Percentiles rank a stretch among this genome's conserved stretches.
These are phyloP conservation scores for Loxodes magnus DNA, from an alignment of 73 alveolate species.

Conservation along the genomic window DNA sequence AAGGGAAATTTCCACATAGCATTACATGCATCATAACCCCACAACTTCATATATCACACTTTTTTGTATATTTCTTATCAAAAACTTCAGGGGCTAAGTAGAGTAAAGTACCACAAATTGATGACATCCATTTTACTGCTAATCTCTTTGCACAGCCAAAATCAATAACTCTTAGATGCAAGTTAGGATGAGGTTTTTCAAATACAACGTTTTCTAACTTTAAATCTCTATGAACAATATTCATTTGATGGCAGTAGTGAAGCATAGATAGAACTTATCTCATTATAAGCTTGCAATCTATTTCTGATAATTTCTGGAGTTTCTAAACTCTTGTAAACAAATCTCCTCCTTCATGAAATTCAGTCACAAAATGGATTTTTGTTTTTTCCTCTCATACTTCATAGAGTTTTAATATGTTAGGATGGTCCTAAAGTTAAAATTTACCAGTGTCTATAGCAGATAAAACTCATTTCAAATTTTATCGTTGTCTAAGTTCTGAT, in stretches of 20 bases:
- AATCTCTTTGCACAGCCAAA: conserved; percentile 49
- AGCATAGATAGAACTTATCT: conserved; percentile 24
- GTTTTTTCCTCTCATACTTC: conserved; percentile 27
- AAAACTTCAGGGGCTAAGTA: conserved; percentile 87
- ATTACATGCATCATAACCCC: conserved; percentile 64
- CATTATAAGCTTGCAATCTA: conserved; percentile 29
- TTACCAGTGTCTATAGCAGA: not conserved
- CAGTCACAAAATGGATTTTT: conserved; percentile 19
- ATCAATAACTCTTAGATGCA: conserved; percentile 20
- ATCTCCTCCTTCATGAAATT: conserved; percentile 35
- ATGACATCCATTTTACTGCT: conserved; percentile 45
- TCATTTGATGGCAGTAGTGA: conserved; percentile 30
- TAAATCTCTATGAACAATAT: conserved; percentile 45
- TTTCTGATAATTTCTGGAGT: conserved; percentile 13
- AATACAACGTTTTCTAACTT: conserved; percentile 38
- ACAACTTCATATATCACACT: conserved; percentile 82
- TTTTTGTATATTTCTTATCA: conserved; percentile 46
- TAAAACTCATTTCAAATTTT: too few relatives aligned
- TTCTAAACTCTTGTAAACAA: conserved; percentile 25
- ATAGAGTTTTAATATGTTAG: conserved; percentile 19
- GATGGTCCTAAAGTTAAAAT: conserved; percentile 12
- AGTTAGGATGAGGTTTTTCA: conserved; percentile 11
- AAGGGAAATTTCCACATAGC: conserved; percentile 67
- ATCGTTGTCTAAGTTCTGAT: too few relatives aligned
- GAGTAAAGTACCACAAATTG: conserved; percentile 81